Conservation (phyloP, 768 basidiomycete species). For the Psilocybe tampanensis region DNA sequence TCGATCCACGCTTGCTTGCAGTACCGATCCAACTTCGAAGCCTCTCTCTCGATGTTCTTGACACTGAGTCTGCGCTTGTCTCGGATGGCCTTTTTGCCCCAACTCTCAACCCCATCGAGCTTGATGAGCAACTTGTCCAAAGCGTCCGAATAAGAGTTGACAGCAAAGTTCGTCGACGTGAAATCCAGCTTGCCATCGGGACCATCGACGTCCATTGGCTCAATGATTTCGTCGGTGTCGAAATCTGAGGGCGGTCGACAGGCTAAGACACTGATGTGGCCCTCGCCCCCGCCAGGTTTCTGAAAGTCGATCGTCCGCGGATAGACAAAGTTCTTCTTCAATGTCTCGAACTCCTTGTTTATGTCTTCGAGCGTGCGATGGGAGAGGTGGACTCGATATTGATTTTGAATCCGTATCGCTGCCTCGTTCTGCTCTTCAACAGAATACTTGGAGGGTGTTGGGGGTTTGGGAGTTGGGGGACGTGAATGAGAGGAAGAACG, state of each 20-base stretch:
- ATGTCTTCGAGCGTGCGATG: slow-evolving; percentile 42
- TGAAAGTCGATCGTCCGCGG: slow-evolving; percentile 54
- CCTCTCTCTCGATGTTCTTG: slow-evolving; percentile 60
- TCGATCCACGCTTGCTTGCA: slow-evolving; percentile 42
- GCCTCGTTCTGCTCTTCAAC: slow-evolving; percentile 38
- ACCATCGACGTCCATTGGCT: slow-evolving; percentile 22
- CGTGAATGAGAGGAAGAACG: slow-evolving; percentile 6
- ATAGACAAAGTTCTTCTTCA: slow-evolving; percentile 44
- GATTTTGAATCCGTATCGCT: slow-evolving; percentile 49
- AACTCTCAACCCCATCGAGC: slow-evolving; percentile 71
- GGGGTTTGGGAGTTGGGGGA: slow-evolving; percentile 6
- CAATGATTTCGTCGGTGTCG: slow-evolving; percentile 16
- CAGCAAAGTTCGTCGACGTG: slow-evolving; percentile 57
- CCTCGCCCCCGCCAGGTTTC: slow-evolving; percentile 28
- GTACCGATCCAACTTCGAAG: slow-evolving; percentile 49
- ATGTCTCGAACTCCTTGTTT: slow-evolving; percentile 42
- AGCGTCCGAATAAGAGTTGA: slow-evolving; percentile 65
- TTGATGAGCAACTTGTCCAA: slow-evolving; percentile 64
- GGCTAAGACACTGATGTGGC: slow-evolving; percentile 29
- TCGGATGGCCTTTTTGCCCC: slow-evolving; percentile 57
- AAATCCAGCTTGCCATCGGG: slow-evolving; percentile 52
- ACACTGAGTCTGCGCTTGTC: slow-evolving; percentile 53
- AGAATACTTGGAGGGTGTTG: slow-evolving; percentile 14
- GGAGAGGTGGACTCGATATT: slow-evolving; percentile 46
- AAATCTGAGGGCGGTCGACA: slow-evolving; percentile 19